Evolutionary conservation across 441 rosid species (phyloP).

Genomic region (Jatropha podagrica): DNA sequence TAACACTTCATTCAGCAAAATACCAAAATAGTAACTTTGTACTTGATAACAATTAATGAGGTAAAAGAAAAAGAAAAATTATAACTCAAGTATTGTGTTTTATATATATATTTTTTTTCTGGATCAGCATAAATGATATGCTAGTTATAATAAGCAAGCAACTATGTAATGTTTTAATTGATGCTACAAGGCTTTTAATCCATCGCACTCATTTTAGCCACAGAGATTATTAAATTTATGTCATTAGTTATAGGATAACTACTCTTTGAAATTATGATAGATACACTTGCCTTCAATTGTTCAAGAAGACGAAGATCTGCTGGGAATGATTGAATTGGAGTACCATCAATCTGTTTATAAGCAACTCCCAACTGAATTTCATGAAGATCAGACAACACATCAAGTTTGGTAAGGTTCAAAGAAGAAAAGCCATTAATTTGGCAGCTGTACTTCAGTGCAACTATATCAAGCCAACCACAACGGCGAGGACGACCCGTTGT

Average conservation of each 20-base stretch:
- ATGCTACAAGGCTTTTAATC: background rate
- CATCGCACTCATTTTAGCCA: background rate
- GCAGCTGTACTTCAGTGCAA: constrained; percentile 78
- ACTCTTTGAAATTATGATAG: background rate
- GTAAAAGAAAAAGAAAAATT: background rate
- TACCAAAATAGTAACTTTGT: background rate
- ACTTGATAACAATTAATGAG: background rate
- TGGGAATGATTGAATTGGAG: constrained; percentile 77
- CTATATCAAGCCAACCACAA: constrained; percentile 98
- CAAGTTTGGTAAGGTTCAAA: constrained; percentile 88
- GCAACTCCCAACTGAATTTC: constrained; percentile 84
- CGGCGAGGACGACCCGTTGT: constrained; percentile 99
- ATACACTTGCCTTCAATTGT: constrained; percentile 55
- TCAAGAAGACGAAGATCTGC: constrained; percentile 84
- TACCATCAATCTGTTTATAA: constrained; percentile 68
- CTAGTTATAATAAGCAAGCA: background rate
- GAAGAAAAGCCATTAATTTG: constrained; percentile 93
- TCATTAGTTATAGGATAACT: background rate
- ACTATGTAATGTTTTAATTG: background rate
- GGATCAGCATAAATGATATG: background rate
- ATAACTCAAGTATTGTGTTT: background rate
- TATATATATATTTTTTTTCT: background rate
- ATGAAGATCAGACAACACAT: constrained; percentile 81
- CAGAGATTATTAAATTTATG: background rate
- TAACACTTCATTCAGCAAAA: background rate